Base-by-base conservation (phyloP, 2,329 filamentous ascomycete genomes). In the Albifimbria verrucaria region DNA sequence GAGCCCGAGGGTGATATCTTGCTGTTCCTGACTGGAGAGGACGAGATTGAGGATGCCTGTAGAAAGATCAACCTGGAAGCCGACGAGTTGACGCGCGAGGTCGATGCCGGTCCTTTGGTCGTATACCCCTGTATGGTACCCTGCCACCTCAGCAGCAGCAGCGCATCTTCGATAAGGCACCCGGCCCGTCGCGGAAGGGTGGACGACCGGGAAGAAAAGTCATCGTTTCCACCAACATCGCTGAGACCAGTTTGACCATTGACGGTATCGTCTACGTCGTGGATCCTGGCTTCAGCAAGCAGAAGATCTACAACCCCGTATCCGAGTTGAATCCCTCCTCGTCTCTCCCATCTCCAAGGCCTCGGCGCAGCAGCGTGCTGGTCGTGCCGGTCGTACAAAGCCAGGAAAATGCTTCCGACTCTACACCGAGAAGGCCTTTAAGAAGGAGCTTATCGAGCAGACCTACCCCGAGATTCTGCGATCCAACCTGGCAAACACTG, bases 251-350 rank as follows among this genome's bases (percentile, higher is more conserved):
- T 65, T 83, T 99, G 72, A 99, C 94, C 46, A 99, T 99, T 56
- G 94, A 99, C 67, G 94, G 94, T 68, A 99, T 99, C 58, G 94
- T 99, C 32, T 99, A 97, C 66, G 94, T 99, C 28, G 93, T 99
- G n/a, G 94, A 99, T 66, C 93, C 94, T 2, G 94, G 94, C 32
- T 99, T 99, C 77, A 96, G 92, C 76, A 99, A 99, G 77, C 94
- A 99, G 67, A 99, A 97, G 74, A 94, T 97, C 57, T 99, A 97
- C 79, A 97, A 99, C 72, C 93, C 21, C 87, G 94, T 56, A 95
- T 96, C 63, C 87, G 94, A 71, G 92, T 99, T 59, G 94, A 99
- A 74, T 97, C 94, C 1, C 81, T 99, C 7, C 80, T 99, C n/a
- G 93, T 99, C 5, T 97, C 94, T 3, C 92, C 94, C 21, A 97